Evolutionary conservation across 768 basidiomycete species (phyloP), one percentile per base, ranked within the genome.

Genomic region (Lactifluus subvellereus): DNA sequence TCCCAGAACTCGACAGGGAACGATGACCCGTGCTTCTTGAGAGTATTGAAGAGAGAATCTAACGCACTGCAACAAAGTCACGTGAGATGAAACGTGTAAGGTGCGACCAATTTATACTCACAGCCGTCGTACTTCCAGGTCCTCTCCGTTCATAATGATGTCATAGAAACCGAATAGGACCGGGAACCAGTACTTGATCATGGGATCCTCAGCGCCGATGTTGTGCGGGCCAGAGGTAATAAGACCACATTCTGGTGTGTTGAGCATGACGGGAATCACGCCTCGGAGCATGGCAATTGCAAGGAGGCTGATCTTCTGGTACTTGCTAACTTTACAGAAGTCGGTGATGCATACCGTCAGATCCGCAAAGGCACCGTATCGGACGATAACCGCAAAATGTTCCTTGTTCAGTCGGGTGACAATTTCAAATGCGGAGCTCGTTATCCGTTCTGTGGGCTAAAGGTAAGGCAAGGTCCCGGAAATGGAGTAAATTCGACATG

Each of bases 81-180:
- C 54, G 53, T 40, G 13, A 59, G 6, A 52, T n/a, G 35, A 5
- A n/a, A 4, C 4, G 22, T 14, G 13, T 54, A 32, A 18, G 33
- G 38, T 27, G 20, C 14, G 42, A 42, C 47, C n/a, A 37, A 32
- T 37, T 10, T 58, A 13, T 33, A 80, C 93, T 77, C 72, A 99
- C 97, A 98, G 74, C 71, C 95, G 84, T 69, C 97, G 86, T 57
- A 99, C 94, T 82, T 99, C 97, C 32, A 99, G 77, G 71, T 99
- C 97, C 73, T 98, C 97, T 18, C 94, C 97, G 65, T 97, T 98
- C 96, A 99, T 98, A 72, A 99, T 96, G 59, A 99, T 96, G 73
- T 98, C 97, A 75, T 95, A 98, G 78, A 98, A 98, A n/a, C 91
- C 89, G 71, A 98, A 96, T 42, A 98, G 79, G 2, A 93, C 86